Percentiles rank a stretch among this genome's conserved stretches.
These are phyloP conservation scores for Selaginella moellendorffii DNA, from an alignment of 75 land plant genomes.

Conservation along the genomic window DNA sequence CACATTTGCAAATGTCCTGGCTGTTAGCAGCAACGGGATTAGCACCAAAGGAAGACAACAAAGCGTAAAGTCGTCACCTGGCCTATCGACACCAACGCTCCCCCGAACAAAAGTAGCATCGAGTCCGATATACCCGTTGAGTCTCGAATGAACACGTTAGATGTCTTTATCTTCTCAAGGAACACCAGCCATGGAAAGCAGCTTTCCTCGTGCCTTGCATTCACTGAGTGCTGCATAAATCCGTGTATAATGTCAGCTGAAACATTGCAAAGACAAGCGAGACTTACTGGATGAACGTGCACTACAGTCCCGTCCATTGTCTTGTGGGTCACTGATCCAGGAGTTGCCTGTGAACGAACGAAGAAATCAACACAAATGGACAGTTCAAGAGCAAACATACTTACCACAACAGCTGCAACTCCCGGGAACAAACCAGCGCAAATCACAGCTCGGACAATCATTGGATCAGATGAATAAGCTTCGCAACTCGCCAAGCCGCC, in stretches of 20 bases:
- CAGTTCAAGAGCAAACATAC: not conserved
- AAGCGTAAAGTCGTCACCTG: slow-evolving; percentile 31
- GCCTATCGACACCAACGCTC: slow-evolving; percentile 29
- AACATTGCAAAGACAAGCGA: too few relatives aligned
- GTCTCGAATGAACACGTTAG: slow-evolving; percentile 75
- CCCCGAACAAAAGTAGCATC: slow-evolving; percentile 85
- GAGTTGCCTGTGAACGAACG: not conserved
- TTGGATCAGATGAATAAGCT: slow-evolving; percentile 45
- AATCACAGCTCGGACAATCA: slow-evolving; percentile 74
- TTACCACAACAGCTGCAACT: slow-evolving; percentile 73
- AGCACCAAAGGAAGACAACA: too few relatives aligned
- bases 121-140: slow-evolving; percentile 89
- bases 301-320: not conserved
- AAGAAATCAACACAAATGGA: too few relatives aligned
- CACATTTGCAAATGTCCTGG: slow-evolving; percentile 84
- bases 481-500: slow-evolving; percentile 32
- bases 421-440: slow-evolving; percentile 97
- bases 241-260: too few relatives aligned
- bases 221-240: slow-evolving; percentile 71
- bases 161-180: slow-evolving; percentile 86
- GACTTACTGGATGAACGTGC: not conserved
- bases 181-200: slow-evolving; percentile 89
- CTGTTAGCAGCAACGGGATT: too few relatives aligned
- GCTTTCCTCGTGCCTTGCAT: slow-evolving; percentile 57
- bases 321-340: not conserved